Percentiles rank a stretch among this genome's conserved stretches.
These are phyloP conservation scores for Vitis hybrid DNA, from an alignment of 177 flowering plant genomes.

Conservation along the genomic window DNA sequence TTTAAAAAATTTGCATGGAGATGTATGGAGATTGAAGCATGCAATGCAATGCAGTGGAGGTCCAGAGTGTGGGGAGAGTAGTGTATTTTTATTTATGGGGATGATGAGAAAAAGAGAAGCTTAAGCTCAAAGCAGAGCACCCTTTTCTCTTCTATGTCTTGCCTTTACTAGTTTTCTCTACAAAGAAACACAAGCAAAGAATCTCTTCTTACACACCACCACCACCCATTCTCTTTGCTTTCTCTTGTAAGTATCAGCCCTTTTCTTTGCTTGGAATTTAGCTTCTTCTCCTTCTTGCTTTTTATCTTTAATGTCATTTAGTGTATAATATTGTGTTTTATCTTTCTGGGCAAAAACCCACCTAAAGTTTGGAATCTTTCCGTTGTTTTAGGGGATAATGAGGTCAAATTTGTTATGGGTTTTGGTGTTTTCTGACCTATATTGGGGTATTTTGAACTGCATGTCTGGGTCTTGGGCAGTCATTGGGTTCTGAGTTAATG, in stretches of 20 bases:
- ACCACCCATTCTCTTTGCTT: constrained; percentile 29
- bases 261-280: constrained; percentile 46
- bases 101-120: constrained; percentile 10
- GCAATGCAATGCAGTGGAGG: not conserved
- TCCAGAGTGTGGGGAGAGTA: not conserved
- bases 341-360: constrained; percentile 22
- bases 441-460: not conserved
- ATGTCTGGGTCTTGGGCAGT: not conserved
- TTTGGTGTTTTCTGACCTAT: constrained; percentile 4
- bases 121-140: constrained; percentile 21
- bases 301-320: not conserved
- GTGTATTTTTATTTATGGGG: not conserved
- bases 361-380: constrained; percentile 54
- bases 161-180: constrained; percentile 8
- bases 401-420: constrained; percentile 15
- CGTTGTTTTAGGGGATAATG: constrained; percentile 26
- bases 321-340: constrained; percentile 8
- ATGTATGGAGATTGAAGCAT: constrained; percentile 8
- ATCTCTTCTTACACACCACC: constrained; percentile 30
- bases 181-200: constrained; percentile 52
- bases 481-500: constrained; percentile 1
- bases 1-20: constrained; percentile 20
- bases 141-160: constrained; percentile 8
- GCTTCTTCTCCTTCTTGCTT: constrained; percentile 13
- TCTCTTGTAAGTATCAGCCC: constrained; percentile 45